phyloP scores from a whole-genome alignment of 176 grass and related monocot genomes.

The Carex myosuroides region DNA sequence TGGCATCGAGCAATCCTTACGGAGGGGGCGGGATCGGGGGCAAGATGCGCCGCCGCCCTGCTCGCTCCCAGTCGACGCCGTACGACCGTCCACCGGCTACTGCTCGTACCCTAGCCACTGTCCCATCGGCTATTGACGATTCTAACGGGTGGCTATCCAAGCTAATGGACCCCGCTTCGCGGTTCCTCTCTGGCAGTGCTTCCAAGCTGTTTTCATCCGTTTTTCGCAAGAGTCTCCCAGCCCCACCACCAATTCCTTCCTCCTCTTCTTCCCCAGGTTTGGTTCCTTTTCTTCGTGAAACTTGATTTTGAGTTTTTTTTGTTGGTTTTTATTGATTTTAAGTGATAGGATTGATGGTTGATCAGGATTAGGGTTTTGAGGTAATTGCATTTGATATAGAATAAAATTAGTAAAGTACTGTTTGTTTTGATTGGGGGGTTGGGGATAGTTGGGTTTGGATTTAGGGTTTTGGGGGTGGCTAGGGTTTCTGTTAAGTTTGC shows the following conservation, averaged over 20 bases:
- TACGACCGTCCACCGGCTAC: conserved; percentile 50
- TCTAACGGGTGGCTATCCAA: conserved; percentile 58
- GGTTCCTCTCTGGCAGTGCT: conserved; percentile 64
- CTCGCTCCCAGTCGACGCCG: conserved; percentile 40
- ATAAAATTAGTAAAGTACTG: background rate
- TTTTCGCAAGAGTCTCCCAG: conserved; percentile 52
- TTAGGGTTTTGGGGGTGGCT: background rate
- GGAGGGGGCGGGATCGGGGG: conserved; percentile 45
- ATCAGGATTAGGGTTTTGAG: conserved; percentile 11
- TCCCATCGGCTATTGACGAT: background rate
- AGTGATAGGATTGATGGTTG: background rate
- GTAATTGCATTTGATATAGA: background rate
- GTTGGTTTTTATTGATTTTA: background rate
- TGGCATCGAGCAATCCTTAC: conserved; percentile 39
- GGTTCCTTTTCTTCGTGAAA: background rate
- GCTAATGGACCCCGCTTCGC: conserved; percentile 74
- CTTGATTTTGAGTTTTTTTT: background rate
- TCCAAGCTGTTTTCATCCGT: conserved; percentile 71
- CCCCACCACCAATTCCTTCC: background rate
- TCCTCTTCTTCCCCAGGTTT: conserved; percentile 12
- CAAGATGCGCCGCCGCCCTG: conserved; percentile 54
- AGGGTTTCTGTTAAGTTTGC: conserved; percentile 2
- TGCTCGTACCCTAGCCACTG: conserved; percentile 22
- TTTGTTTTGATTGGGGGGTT: background rate
- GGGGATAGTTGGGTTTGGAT: background rate